Base-by-base conservation (phyloP, 179 eudicot genomes). In the Silene vulgaris region DNA sequence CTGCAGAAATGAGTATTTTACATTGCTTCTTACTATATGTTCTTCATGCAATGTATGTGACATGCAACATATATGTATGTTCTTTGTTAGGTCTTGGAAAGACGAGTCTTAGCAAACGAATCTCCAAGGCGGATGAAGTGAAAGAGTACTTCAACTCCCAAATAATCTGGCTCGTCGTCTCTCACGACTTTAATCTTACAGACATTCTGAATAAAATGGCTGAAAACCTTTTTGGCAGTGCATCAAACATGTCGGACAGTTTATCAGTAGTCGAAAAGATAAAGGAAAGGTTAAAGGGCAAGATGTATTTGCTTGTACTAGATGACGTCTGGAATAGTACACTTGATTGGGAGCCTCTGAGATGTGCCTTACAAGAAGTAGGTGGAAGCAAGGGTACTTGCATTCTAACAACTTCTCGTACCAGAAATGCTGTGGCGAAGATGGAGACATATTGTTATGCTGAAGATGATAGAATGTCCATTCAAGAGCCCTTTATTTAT, bases 241-340 rank as follows among this genome's bases (percentile, higher is more conserved):
- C 64, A 13, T n/a, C 74, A n/a, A 40, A 71, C 60, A 29, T 74
- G 57, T n/a, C 68, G 14, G 61, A 29, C 8, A 63, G 1, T 19
- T 50, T 52, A 35, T 74, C 80, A n/a, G 16, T 79, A 16, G 57
- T 45, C 16, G 61, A 57, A 2, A 29, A 73, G 72, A 76, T 84
- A 65, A 28, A 61, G 40, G 16, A 45, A 4, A n/a, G 65, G 50
- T 30, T 84, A 26, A 75, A 28, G 2, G 69, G 69, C 7, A 72
- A 68, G 52, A 80, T 62, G 71, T 82, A 71, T 69, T 54, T 84
- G 62, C 74, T 84, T 21, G 77, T 84, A 29, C 77, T 82, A 16
- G 85, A 84, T 77, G 83, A 84, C 66, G 83, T 85, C 0, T 85
- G 87, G 81, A 77, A 73, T 64, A 61, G 71, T 17, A 11, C 62